Base-by-base conservation (phyloP, 2,329 filamentous ascomycete genomes). In the Xylariomycetidae sp. region DNA sequence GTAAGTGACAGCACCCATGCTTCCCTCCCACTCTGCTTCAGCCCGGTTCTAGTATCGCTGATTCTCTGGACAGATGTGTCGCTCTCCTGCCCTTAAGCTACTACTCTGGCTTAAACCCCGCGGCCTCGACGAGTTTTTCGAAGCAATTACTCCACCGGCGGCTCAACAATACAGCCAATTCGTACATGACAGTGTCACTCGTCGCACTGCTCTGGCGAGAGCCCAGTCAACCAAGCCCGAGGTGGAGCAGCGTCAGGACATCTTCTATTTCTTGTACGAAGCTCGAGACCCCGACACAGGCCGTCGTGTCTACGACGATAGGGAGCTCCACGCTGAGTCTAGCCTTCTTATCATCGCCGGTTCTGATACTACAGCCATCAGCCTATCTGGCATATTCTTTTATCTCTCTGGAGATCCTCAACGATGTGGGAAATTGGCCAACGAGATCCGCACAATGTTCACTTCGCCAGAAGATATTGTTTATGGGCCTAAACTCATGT, bases 341-440 rank as follows among this genome's bases (percentile, higher is more conserved):
- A 45, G 22, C 17, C 16, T 51, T 3, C 34, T 51, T 2, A 48
- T 52, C 17, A 42, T 51, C 6, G 47, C 45, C 0, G 50, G 43
- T 3, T 47, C 46, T 2, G 46, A 53, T 10, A 51, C 49, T 1
- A 49, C 46, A 1, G 4, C 42, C 1, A 25, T 41, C 6, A 39
- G 19, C 20, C 34, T 51, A 2, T 40, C 48, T 0, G 35, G 39
- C 2, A 35, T 46, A 3, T 44, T 50, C 27, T 51, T 44, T 14
- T 51, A 47, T 24, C 37, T 53, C 4, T 43, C 40, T 2, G 22
- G 39, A 1, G 23, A 44, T 18, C 39, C 33, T 2, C 0, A 1
- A 2, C 14, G 32, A 1, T 46, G 29, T 9, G 22, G 42, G 7
- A 46, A 42, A 13, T 39, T 52, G 0, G 31, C 19, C 7, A 6